Evolutionary conservation across 164 flowering plant genomes (phyloP), one percentile per base, ranked within the genome.

Genomic region (Tetrastigma voinierianum): DNA sequence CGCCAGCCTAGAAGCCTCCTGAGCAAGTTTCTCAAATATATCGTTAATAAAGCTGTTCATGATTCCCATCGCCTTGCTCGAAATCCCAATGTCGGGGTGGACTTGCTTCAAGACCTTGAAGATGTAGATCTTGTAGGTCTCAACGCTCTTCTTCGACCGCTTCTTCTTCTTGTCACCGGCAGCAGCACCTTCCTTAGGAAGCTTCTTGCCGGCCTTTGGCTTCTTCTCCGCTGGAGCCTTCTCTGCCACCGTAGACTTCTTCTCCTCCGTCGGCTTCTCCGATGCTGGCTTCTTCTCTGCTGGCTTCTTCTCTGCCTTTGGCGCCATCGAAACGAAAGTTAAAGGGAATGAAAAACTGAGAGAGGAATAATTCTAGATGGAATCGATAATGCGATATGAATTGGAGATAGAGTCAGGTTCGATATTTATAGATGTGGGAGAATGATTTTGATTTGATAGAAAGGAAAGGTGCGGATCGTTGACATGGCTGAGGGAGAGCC

Each of bases 11-110:
- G 86, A 77, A 0, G 86, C 46, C 46, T 82, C 86, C 79, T 74
- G 78, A 0, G 84, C 86, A 9, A 79, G 80, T 67, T 76, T 76
- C 77, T 79, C 82, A 46, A 79, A 79, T 66, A 78, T 78, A 17
- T 74, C 77, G 64, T 74, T 74, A 67, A 74, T 70, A 67, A 74
- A 74, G 23, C 77, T 76, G 80, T 79, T 79, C 82, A 79, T 76
- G 71, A 79, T 79, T 0, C 82, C 77, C 82, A 79, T 79, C 24
- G 82, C 82, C 73, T 79, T 79, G 72, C 79, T 75, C 48, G 82
- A 79, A 63, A 79, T 73, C 16, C 77, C 77, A 46, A 74, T 74
- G 55, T 74, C 77, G 2, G 77, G 77, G 13, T 74, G 77, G 19
- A 79, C 82, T 57, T 79, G 80, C 61, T 79, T 79, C 64, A 79